A percentile compares a stretch with the other conserved stretches of the same genome.
Conservation (phyloP, 305 asterid genomes). For the Nicotiana rustica region DNA sequence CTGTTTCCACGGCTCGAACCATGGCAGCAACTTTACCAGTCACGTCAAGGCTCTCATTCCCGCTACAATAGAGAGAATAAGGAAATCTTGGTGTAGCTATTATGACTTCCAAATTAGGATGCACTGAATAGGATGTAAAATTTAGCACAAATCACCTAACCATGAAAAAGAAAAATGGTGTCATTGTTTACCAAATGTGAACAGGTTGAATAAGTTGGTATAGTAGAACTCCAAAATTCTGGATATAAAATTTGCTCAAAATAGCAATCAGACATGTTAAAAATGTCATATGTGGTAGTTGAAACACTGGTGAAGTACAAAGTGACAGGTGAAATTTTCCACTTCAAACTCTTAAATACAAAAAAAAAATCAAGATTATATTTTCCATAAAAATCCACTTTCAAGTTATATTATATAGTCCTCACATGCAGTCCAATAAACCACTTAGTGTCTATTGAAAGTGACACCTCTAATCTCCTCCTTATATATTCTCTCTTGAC, state of each 20-base stretch:
- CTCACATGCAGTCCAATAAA: constrained; percentile 35
- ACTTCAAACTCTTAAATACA: background rate
- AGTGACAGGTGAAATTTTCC: background rate
- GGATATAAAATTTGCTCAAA: constrained; percentile 4
- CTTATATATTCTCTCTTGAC: constrained; percentile 53
- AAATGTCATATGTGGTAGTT: background rate
- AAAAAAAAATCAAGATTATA: background rate
- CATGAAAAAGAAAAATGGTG: background rate
- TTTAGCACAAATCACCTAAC: background rate
- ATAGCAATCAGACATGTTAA: constrained; percentile 21
- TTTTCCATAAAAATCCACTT: constrained; percentile 31
- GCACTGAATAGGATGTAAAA: background rate
- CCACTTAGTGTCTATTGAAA: constrained; percentile 19
- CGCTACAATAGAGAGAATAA: background rate
- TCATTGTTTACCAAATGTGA: constrained; percentile 32
- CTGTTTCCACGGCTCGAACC: no score
- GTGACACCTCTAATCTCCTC: constrained; percentile 37
- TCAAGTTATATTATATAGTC: constrained; percentile 19
- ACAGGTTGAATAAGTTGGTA: constrained; percentile 21
- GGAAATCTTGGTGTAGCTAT: background rate
- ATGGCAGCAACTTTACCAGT: no score
- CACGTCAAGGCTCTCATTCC: no score
- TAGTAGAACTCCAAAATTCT: background rate
- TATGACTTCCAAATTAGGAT: constrained; percentile 13
- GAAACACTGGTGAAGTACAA: constrained; percentile 32